phyloP scores from a whole-genome alignment of 148 eudicot species.

The Camellia granthamiana region DNA sequence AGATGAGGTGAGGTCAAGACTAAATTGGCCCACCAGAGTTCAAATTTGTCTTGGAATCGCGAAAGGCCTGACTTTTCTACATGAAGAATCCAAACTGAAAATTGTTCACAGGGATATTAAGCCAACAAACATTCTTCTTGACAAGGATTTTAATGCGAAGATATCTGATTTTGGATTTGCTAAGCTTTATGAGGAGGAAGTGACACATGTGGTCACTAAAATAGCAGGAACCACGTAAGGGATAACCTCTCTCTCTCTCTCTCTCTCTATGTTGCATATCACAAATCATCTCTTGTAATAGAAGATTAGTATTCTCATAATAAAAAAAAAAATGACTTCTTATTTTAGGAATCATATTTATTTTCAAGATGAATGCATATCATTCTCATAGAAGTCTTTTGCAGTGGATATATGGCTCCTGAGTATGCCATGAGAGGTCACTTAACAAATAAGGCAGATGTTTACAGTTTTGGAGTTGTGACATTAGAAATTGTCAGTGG shows the following conservation, averaged over 20 bases:
- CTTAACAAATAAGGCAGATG: constrained; percentile 22
- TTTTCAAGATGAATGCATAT: background rate
- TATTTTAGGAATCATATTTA: background rate
- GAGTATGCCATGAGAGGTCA: constrained; percentile 24
- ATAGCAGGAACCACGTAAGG: constrained; percentile 27
- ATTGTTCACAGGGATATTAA: constrained; percentile 28
- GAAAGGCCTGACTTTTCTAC: constrained; percentile 29
- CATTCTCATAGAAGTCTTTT: background rate
- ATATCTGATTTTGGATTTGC: constrained; percentile 32
- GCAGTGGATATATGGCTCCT: constrained; percentile 34
- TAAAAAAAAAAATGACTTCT: no score
- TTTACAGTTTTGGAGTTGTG: constrained; percentile 33
- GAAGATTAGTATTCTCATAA: background rate
- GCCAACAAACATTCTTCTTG: constrained; percentile 29
- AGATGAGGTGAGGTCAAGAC: constrained; percentile 14
- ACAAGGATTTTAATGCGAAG: constrained; percentile 24
- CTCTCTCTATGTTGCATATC: no score
- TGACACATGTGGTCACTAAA: constrained; percentile 24
- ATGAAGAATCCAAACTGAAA: constrained; percentile 23
- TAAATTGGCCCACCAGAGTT: constrained; percentile 27
- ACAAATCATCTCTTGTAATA: background rate
- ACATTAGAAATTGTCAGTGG: constrained; percentile 28
- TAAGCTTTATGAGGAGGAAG: constrained; percentile 20
- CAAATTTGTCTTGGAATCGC: constrained; percentile 28
- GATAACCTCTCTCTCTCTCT: no score